phyloP scores from a whole-genome alignment of 148 eudicot species.

The Rhododendron simsii region DNA sequence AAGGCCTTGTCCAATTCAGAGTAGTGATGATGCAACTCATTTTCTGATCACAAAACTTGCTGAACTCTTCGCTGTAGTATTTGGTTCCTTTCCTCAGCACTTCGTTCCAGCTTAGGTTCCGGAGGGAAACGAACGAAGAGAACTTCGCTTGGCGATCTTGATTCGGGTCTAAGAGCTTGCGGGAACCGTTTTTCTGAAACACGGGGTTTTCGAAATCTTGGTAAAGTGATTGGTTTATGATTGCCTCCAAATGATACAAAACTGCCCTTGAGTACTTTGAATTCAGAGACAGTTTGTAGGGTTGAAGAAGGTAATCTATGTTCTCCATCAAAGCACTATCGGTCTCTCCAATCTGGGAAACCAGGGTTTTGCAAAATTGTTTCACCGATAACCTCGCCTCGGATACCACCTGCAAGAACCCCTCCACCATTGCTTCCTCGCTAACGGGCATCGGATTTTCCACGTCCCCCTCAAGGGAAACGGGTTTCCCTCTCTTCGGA shows the following conservation, averaged over 20 bases:
- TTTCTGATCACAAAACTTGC: slow-evolving; percentile 91
- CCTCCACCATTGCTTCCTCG: slow-evolving; percentile 81
- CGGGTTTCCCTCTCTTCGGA: slow-evolving; percentile 25
- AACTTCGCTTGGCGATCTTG: slow-evolving; percentile 65
- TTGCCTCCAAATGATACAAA: slow-evolving; percentile 72
- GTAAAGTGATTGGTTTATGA: slow-evolving; percentile 68
- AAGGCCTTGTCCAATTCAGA: slow-evolving; percentile 73
- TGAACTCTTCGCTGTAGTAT: slow-evolving; percentile 83
- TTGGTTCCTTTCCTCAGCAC: slow-evolving; percentile 87
- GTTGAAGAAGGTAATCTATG: slow-evolving; percentile 56
- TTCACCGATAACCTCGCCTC: slow-evolving; percentile 81
- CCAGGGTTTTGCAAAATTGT: slow-evolving; percentile 74
- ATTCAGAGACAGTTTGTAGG: slow-evolving; percentile 54
- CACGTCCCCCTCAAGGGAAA: slow-evolving; percentile 18
- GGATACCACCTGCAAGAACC: slow-evolving; percentile 83
- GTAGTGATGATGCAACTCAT: slow-evolving; percentile 66
- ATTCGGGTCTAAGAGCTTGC: slow-evolving; percentile 64
- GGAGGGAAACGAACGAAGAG: slow-evolving; percentile 58
- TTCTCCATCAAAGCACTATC: slow-evolving; percentile 51
- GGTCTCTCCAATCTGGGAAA: slow-evolving; percentile 58
- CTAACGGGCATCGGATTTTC: slow-evolving; percentile 58
- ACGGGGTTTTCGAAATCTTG: slow-evolving; percentile 87
- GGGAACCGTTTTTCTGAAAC: slow-evolving; percentile 70
- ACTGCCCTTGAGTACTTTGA: slow-evolving; percentile 65
- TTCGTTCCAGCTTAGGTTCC: slow-evolving; percentile 86